These are phyloP conservation scores for Pisolithus sp. DNA, from an alignment of 768 basidiomycete genomes.

Conservation along the genomic window DNA sequence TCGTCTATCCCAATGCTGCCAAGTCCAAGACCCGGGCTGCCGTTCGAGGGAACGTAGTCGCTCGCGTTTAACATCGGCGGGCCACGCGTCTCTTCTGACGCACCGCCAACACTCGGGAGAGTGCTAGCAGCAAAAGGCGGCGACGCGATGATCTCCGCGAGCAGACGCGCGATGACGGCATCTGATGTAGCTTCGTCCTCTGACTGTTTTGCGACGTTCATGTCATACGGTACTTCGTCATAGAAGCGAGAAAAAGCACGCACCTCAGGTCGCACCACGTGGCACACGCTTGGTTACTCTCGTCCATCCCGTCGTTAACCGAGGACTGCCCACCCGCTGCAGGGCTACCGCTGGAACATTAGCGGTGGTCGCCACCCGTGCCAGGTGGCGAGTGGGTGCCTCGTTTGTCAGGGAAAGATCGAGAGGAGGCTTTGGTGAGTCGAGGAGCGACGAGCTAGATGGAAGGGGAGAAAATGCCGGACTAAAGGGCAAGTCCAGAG, in stretches of 20 bases:
- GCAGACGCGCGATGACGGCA: slow-evolving; percentile 25
- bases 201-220: slow-evolving; percentile 10
- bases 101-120: slow-evolving; percentile 27
- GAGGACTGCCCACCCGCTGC: slow-evolving; percentile 79
- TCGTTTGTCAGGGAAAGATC: slow-evolving; percentile 29
- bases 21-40: slow-evolving; percentile 15
- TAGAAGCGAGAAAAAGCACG: slow-evolving; percentile 13
- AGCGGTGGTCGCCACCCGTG: slow-evolving; percentile 89
- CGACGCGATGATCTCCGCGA: slow-evolving; percentile 31
- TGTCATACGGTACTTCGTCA: slow-evolving; percentile 15
- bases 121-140: slow-evolving; percentile 25
- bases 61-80: slow-evolving; percentile 20
- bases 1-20: slow-evolving; percentile 13
- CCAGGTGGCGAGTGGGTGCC: slow-evolving; percentile 91
- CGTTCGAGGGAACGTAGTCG: slow-evolving; percentile 4
- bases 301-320: slow-evolving; percentile 22
- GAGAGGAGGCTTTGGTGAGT: slow-evolving; percentile 19
- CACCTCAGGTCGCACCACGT: slow-evolving; percentile 31
- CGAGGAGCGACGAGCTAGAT: slow-evolving; percentile 23
- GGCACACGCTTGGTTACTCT: slow-evolving; percentile 13
- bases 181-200: slow-evolving; percentile 52
- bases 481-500: slow-evolving; percentile 32
- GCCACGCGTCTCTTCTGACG: slow-evolving; percentile 25
- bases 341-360: slow-evolving; percentile 61
- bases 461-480: slow-evolving; percentile 32